A percentile compares a stretch with the other conserved stretches of the same genome.
Conservation (phyloP, 2,329 filamentous ascomycete genomes). For the Epichloe bromicola region DNA sequence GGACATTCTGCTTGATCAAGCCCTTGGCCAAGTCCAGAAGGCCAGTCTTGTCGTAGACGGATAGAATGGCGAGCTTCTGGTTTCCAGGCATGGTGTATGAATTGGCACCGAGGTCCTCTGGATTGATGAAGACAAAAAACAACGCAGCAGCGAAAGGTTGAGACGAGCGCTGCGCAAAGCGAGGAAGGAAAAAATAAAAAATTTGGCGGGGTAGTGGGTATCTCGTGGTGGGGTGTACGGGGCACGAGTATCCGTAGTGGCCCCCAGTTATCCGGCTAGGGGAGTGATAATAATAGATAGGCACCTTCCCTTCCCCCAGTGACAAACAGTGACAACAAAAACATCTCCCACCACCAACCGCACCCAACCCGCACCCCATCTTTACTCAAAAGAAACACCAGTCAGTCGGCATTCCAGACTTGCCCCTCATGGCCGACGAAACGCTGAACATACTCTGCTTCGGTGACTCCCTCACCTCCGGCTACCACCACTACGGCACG, state of each 20-base stretch:
- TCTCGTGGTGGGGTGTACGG: too few species aligned
- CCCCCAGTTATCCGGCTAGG: too few species aligned
- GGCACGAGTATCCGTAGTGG: too few species aligned
- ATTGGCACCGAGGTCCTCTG: slow-evolving; percentile 3
- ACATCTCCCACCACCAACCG: too few species aligned
- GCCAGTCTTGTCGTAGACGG: slow-evolving; percentile 97
- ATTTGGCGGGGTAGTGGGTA: not conserved
- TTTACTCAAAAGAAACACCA: too few species aligned
- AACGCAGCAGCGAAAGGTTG: not conserved
- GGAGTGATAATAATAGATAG: too few species aligned
- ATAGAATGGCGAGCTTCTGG: slow-evolving; percentile 73
- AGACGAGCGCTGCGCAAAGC: not conserved
- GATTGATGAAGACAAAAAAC: not conserved
- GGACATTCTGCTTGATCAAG: slow-evolving; percentile 76
- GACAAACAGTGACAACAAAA: too few species aligned
- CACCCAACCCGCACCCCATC: too few species aligned
- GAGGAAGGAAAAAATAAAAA: not conserved
- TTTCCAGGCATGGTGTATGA: slow-evolving; percentile 23
- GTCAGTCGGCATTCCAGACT: too few species aligned
- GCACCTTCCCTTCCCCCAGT: too few species aligned
- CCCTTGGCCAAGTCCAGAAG: slow-evolving; percentile 86
- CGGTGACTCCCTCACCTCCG: slow-evolving; percentile 50
- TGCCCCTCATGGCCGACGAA: not conserved
- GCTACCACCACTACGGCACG: slow-evolving; percentile 32
- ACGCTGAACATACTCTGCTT: slow-evolving; percentile 47